phyloP scores from a whole-genome alignment of 306 rosid genomes.

The Cucurbita argyrosperma region DNA sequence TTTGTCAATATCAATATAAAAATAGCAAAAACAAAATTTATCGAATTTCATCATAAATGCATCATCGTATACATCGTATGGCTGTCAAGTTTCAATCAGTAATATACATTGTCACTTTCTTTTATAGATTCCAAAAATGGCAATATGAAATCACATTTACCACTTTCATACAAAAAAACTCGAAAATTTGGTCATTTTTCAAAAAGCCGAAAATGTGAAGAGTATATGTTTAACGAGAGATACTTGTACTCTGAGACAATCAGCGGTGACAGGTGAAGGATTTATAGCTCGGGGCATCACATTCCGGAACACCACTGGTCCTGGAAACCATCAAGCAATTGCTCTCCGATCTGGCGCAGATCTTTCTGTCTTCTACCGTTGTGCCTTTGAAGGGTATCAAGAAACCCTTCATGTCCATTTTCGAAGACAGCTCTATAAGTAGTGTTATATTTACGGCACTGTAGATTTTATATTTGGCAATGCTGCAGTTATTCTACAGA shows the following conservation, averaged over 20 bases:
- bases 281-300: conserved; percentile 44
- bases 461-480: conserved; percentile 54
- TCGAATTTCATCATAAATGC: neutral
- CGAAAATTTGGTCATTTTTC: too few species aligned
- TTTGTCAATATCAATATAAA: neutral
- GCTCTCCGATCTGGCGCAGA: conserved; percentile 42
- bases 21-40: neutral
- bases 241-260: neutral
- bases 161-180: too few species aligned
- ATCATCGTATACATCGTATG: neutral
- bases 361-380: conserved; percentile 34
- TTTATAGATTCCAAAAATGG: neutral
- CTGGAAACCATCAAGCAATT: conserved; percentile 47
- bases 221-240: neutral
- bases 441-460: conserved; percentile 39
- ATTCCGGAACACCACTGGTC: conserved; percentile 40
- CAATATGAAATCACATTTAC: neutral
- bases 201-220: too few species aligned
- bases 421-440: conserved; percentile 41
- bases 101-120: neutral
- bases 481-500: conserved; percentile 30
- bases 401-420: conserved; percentile 50
- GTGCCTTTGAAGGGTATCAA: conserved; percentile 46
- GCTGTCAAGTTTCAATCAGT: neutral
- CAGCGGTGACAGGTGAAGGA: conserved; percentile 38